phyloP scores from a whole-genome alignment of 1,284 basidiomycete species.

The Xanthoconium separans region DNA sequence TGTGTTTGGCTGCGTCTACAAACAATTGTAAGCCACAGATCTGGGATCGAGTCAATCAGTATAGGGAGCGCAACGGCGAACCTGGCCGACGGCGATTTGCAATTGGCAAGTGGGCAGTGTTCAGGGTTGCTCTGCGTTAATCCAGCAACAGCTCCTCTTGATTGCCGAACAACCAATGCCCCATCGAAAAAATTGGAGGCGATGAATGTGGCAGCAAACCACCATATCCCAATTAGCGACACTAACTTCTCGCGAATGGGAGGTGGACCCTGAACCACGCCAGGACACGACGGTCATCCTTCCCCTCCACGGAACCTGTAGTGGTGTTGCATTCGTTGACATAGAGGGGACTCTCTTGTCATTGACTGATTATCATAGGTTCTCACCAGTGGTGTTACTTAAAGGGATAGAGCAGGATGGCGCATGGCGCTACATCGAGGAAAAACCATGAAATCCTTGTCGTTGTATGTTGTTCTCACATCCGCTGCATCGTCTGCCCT shows the following conservation, averaged over 20 bases:
- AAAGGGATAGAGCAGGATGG: background rate
- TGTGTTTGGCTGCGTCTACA: too few species aligned
- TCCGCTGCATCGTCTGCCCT: conserved; percentile 4
- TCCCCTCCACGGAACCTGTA: too few species aligned
- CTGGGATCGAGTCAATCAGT: too few species aligned
- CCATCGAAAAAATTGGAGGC: background rate
- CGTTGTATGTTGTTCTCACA: background rate
- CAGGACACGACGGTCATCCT: conserved; percentile 2
- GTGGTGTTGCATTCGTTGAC: too few species aligned
- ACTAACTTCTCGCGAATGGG: background rate
- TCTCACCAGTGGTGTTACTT: background rate
- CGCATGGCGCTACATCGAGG: background rate
- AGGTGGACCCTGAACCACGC: background rate
- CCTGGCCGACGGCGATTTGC: too few species aligned
- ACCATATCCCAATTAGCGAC: background rate
- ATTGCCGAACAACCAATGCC: background rate
- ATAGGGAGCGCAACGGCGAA: too few species aligned
- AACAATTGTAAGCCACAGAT: too few species aligned
- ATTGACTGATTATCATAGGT: conserved; percentile 1
- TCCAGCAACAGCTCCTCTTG: too few species aligned
- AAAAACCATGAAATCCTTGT: conserved; percentile 6
- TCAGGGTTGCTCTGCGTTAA: too few species aligned
- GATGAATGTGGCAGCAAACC: background rate
- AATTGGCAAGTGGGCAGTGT: too few species aligned
- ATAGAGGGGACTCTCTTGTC: too few species aligned